phyloP scores from a whole-genome alignment of 768 basidiomycete species.

The Rhodotorula kratochvilovae region DNA sequence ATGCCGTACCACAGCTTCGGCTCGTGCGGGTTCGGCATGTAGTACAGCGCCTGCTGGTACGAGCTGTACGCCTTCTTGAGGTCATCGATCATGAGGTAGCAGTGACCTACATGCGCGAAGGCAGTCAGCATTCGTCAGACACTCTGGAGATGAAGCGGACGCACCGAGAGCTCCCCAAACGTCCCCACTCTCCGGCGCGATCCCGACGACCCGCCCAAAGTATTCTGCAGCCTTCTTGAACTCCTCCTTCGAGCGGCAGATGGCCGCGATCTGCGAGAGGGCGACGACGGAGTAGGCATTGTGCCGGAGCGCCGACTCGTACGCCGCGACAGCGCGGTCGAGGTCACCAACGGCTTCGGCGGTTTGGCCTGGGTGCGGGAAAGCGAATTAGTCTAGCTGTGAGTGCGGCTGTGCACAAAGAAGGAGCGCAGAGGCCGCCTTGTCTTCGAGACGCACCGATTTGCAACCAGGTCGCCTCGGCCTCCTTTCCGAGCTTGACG shows the following conservation, averaged over 20 bases:
- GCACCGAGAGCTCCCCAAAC: slow-evolving; percentile 91
- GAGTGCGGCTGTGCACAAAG: not conserved
- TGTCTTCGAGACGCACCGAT: slow-evolving; percentile 26
- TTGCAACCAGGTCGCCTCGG: slow-evolving; percentile 42
- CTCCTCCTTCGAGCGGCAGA: slow-evolving; percentile 95
- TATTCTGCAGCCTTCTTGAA: slow-evolving; percentile 96
- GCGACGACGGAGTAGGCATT: slow-evolving; percentile 86
- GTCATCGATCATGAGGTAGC: slow-evolving; percentile 98
- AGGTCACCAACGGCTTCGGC: slow-evolving; percentile 93
- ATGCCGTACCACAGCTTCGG: slow-evolving; percentile 99
- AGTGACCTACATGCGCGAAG: slow-evolving; percentile 63
- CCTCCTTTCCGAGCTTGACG: slow-evolving; percentile 41
- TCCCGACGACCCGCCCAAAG: slow-evolving; percentile 82
- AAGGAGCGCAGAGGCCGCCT: no score
- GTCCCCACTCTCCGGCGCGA: slow-evolving; percentile 95
- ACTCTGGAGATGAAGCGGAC: slow-evolving; percentile 9
- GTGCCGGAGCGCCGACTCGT: slow-evolving; percentile 91
- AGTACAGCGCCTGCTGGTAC: slow-evolving; percentile 95
- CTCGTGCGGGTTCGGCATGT: slow-evolving; percentile 94
- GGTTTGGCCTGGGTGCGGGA: slow-evolving; percentile 68
- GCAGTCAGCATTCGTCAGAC: not conserved
- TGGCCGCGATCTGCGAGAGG: slow-evolving; percentile 88
- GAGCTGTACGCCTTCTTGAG: slow-evolving; percentile 97
- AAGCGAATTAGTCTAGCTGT: not conserved
- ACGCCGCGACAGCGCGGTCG: slow-evolving; percentile 85